Evolutionary conservation across 306 rosid species (phyloP).

Genomic region (Amphicarpaea edgeworthii): DNA sequence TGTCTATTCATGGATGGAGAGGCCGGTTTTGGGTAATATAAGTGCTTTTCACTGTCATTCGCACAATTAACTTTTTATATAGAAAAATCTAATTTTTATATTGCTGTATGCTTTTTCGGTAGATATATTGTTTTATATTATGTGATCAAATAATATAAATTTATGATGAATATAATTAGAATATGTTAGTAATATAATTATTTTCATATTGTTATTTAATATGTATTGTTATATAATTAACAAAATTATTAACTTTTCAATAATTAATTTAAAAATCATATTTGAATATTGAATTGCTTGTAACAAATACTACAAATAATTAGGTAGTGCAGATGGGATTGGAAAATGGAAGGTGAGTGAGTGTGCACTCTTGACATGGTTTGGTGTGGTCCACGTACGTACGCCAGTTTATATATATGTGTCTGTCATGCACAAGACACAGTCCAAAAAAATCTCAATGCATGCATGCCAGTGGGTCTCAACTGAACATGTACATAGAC

Average conservation of each 20-base stretch:
- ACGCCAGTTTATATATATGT: neutral
- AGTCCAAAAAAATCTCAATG: neutral
- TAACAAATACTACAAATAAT: neutral
- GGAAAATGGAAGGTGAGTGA: constrained; percentile 12
- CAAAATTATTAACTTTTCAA: neutral
- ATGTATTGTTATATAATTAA: neutral
- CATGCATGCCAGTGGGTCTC: neutral
- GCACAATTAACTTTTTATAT: neutral
- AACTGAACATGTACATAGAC: neutral
- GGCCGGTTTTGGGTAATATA: neutral
- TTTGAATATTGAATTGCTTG: too few relatives aligned
- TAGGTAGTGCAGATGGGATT: neutral
- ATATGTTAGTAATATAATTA: neutral
- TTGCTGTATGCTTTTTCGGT: neutral
- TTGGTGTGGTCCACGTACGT: constrained; percentile 17
- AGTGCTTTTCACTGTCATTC: constrained; percentile 17
- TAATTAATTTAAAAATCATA: neutral
- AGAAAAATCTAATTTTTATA: neutral
- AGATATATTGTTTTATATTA: neutral
- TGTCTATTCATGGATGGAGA: neutral
- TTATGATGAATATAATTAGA: neutral
- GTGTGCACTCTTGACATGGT: neutral
- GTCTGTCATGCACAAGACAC: neutral
- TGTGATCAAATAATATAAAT: neutral
- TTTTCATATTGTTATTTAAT: neutral